Percentiles rank a stretch among this genome's conserved stretches.
Evolutionary conservation across 305 asterid species (phyloP).

Genomic region (Rubia occidens): DNA sequence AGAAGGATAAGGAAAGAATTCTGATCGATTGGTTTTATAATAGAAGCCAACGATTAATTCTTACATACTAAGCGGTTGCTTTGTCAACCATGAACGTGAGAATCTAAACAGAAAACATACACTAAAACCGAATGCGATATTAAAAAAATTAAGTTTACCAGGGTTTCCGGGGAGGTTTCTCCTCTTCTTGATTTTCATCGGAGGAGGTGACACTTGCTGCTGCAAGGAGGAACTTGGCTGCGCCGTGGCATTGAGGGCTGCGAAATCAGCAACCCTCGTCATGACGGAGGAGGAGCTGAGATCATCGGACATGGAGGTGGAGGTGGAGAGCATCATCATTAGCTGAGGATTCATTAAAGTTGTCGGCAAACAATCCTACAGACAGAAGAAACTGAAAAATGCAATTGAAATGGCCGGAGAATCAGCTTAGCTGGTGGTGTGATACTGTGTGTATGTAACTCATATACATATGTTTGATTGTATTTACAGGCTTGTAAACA

Average conservation of each 20-base stretch:
- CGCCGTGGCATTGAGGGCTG: background rate
- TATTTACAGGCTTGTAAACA: background rate
- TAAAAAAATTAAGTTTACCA: background rate
- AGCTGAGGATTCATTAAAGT: background rate
- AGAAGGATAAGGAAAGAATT: too few relatives aligned
- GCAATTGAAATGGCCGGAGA: too few relatives aligned
- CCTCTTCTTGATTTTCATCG: background rate
- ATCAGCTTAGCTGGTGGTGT: too few relatives aligned
- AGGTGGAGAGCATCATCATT: slow-evolving; percentile 1
- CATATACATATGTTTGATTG: too few relatives aligned
- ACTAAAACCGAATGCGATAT: too few relatives aligned
- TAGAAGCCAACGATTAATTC: too few relatives aligned
- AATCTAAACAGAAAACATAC: too few relatives aligned
- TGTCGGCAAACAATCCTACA: background rate
- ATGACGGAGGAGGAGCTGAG: slow-evolving; percentile 5
- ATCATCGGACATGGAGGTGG: background rate
- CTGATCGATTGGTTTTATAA: too few relatives aligned
- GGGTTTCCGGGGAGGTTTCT: background rate
- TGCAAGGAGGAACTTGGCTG: background rate
- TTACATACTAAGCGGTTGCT: too few relatives aligned
- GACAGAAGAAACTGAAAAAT: background rate
- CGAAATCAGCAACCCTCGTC: background rate
- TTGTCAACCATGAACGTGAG: too few relatives aligned
- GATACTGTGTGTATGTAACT: too few relatives aligned
- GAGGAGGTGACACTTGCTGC: background rate